Percentiles rank a stretch among this genome's conserved stretches.
Conservation (phyloP, 2,329 filamentous ascomycete genomes). For the Arthrinium phaeospermum region DNA sequence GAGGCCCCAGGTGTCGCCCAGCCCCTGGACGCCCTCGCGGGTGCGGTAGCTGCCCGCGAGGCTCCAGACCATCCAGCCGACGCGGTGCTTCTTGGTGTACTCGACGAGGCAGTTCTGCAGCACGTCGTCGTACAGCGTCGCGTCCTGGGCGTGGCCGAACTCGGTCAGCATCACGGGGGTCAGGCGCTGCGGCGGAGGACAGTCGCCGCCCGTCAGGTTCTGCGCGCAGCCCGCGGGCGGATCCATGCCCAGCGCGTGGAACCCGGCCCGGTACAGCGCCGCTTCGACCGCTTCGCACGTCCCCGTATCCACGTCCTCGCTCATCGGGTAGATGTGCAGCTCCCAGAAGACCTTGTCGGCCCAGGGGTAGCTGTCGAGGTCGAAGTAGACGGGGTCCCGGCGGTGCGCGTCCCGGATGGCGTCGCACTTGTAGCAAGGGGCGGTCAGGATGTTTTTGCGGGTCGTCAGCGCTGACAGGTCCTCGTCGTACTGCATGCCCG, state of each 20-base stretch:
- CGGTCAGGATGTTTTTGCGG: slow-evolving; percentile 46
- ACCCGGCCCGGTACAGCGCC: slow-evolving; percentile 54
- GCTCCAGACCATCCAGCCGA: slow-evolving; percentile 57
- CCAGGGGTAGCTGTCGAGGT: slow-evolving; percentile 52
- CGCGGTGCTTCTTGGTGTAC: slow-evolving; percentile 49
- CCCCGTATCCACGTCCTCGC: slow-evolving; percentile 50
- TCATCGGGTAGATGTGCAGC: slow-evolving; percentile 49
- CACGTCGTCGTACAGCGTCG: slow-evolving; percentile 48
- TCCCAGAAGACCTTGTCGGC: slow-evolving; percentile 54
- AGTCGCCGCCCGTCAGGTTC: slow-evolving; percentile 43
- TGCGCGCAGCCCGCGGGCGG: slow-evolving; percentile 44
- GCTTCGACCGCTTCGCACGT: slow-evolving; percentile 54
- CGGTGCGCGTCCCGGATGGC: slow-evolving; percentile 49
- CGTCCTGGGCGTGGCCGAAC: slow-evolving; percentile 52
- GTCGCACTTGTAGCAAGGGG: slow-evolving; percentile 48
- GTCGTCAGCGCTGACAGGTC: slow-evolving; percentile 50
- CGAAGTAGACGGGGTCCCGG: slow-evolving; percentile 50
- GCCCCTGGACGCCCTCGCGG: slow-evolving; percentile 49
- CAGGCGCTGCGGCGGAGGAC: slow-evolving; percentile 43
- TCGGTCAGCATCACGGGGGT: slow-evolving; percentile 55
- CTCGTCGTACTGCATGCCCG: slow-evolving; percentile 54
- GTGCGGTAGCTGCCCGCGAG: slow-evolving; percentile 55
- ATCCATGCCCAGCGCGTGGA: slow-evolving; percentile 52
- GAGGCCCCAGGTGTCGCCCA: slow-evolving; percentile 55
- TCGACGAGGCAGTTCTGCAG: slow-evolving; percentile 52